phyloP scores from a whole-genome alignment of 495 filamentous ascomycete genomes.

The Entonaema liquescens region DNA sequence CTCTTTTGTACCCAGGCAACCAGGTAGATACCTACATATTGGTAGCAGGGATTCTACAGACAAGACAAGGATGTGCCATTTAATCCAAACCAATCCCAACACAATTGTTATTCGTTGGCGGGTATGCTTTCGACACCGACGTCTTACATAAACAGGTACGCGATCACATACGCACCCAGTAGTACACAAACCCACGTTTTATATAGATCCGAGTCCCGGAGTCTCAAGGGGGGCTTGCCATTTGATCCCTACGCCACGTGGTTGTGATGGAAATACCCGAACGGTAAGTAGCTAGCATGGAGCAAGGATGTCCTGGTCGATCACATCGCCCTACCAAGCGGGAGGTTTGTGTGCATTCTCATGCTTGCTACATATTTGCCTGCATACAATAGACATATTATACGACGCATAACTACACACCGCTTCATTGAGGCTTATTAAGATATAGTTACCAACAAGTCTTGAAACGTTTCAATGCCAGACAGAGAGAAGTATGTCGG shows the following conservation, averaged over 20 bases:
- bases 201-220: neutral
- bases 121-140: neutral
- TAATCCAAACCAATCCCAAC: neutral
- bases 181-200: neutral
- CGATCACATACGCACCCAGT: neutral
- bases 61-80: neutral
- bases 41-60: neutral
- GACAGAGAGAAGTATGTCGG: no score
- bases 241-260: slow-evolving; percentile 4
- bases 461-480: no score
- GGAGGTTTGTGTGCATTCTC: neutral
- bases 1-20: no score
- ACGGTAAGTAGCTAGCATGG: neutral
- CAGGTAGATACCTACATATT: neutral
- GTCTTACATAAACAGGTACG: neutral
- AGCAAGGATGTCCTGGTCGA: neutral
- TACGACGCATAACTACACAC: no score
- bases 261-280: neutral
- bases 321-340: neutral
- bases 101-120: neutral
- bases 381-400: no score
- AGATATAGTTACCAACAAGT: neutral
- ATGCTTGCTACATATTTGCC: no score
- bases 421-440: no score
- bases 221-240: neutral